A percentile compares a stretch with the other conserved stretches of the same genome.
Conservation (phyloP, 2,329 filamentous ascomycete species). For the Immersiporthe knoxdaviesiana region DNA sequence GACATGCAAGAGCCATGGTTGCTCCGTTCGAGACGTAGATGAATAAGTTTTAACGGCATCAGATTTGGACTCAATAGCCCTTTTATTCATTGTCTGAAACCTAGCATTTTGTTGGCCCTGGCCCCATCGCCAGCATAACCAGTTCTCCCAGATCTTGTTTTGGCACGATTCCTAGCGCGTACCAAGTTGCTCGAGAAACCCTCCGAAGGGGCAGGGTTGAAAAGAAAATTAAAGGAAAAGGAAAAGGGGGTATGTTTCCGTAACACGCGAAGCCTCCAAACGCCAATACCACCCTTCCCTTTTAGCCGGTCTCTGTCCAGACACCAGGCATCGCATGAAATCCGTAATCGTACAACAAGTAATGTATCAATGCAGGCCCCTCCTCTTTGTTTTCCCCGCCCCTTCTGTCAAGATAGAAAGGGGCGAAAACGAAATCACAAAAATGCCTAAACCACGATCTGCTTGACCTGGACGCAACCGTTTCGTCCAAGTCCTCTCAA, state of each 20-base stretch:
- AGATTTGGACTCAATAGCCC: neutral
- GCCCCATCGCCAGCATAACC: neutral
- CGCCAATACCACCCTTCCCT: neutral
- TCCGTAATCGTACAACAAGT: neutral
- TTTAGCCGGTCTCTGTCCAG: neutral
- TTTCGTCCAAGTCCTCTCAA: neutral
- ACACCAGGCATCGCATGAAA: neutral
- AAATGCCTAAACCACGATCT: neutral
- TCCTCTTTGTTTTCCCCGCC: neutral
- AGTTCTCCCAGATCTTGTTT: neutral
- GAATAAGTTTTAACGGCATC: too few relatives aligned
- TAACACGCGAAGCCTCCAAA: neutral
- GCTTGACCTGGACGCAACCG: neutral
- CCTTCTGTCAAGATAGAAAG: neutral
- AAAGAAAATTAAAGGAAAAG: neutral
- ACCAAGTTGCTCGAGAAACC: neutral
- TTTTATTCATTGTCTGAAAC: neutral
- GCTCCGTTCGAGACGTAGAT: too few relatives aligned
- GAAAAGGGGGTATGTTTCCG: neutral
- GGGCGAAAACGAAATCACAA: neutral
- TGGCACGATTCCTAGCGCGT: neutral
- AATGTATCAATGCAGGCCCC: neutral
- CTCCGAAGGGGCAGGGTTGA: neutral
- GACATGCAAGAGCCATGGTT: too few relatives aligned
- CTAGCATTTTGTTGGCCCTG: neutral